Evolutionary conservation across 2,329 filamentous ascomycete genomes (phyloP).

Genomic region (Xylaria sp.): DNA sequence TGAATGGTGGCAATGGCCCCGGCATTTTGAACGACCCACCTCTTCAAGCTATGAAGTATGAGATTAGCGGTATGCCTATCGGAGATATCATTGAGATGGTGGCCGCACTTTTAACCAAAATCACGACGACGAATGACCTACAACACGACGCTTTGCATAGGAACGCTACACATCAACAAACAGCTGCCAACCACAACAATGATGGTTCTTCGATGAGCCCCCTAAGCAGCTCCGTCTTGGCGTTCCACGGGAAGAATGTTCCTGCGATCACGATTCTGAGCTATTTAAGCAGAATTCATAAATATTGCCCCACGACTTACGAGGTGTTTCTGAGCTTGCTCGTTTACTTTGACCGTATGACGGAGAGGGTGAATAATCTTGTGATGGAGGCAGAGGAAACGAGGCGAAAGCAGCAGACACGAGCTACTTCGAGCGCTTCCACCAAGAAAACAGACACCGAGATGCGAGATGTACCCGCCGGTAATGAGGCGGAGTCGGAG

Average conservation of each 20-base stretch:
- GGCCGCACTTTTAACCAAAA: constrained; percentile 93
- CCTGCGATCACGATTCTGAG: constrained; percentile 96
- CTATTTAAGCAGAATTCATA: constrained; percentile 95
- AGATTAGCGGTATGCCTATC: constrained; percentile 98
- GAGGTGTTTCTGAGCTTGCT: constrained; percentile 95
- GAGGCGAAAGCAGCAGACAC: constrained; percentile 51
- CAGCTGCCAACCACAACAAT: constrained; percentile 59
- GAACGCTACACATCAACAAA: constrained; percentile 68
- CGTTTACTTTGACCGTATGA: constrained; percentile 99
- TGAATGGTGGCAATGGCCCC: constrained; percentile 61
- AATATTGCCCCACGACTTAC: constrained; percentile 98
- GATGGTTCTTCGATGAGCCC: constrained; percentile 68
- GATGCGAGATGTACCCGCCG: constrained; percentile 51
- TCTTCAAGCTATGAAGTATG: constrained; percentile 75
- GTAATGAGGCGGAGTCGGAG: constrained; percentile 60
- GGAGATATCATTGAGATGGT: constrained; percentile 99
- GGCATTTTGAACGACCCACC: constrained; percentile 63
- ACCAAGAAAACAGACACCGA: constrained; percentile 48
- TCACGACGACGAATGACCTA: constrained; percentile 93
- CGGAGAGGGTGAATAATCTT: constrained; percentile 88
- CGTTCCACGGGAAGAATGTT: constrained; percentile 98
- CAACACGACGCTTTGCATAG: constrained; percentile 93
- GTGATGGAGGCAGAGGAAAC: constrained; percentile 74
- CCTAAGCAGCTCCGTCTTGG: constrained; percentile 76
- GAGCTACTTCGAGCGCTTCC: constrained; percentile 22